Evolutionary conservation across 2,329 filamentous ascomycete genomes (phyloP).

Genomic region (Beauveria sp.): DNA sequence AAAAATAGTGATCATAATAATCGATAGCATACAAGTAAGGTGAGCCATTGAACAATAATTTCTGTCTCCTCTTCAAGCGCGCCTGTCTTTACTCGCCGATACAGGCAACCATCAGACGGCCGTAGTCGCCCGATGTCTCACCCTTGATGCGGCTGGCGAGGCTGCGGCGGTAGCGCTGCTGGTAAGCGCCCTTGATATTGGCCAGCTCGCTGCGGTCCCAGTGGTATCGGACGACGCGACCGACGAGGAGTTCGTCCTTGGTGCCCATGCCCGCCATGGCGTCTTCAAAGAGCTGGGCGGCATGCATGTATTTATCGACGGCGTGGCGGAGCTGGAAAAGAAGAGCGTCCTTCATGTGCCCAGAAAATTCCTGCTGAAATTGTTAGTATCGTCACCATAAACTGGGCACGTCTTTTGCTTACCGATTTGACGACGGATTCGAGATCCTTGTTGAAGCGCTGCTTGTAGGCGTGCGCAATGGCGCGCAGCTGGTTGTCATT

Average conservation of each 20-base stretch:
- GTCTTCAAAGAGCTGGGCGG: slow-evolving; percentile 75
- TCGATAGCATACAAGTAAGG: background rate
- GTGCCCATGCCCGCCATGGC: slow-evolving; percentile 83
- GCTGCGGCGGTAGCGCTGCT: slow-evolving; percentile 59
- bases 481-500: slow-evolving; percentile 80
- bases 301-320: slow-evolving; percentile 73
- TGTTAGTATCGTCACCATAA: background rate
- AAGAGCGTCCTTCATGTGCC: slow-evolving; percentile 84
- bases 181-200: slow-evolving; percentile 72
- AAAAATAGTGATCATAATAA: background rate
- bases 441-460: slow-evolving; percentile 62
- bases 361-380: slow-evolving; percentile 63
- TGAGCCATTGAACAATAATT: background rate
- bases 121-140: slow-evolving; percentile 82
- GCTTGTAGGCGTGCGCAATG: slow-evolving; percentile 66
- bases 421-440: slow-evolving; percentile 66
- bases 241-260: slow-evolving; percentile 71
- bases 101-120: slow-evolving; percentile 66
- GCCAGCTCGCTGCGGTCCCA: slow-evolving; percentile 72
- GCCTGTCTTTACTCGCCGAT: slow-evolving; percentile 34
- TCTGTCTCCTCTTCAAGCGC: background rate
- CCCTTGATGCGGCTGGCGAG: slow-evolving; percentile 64
- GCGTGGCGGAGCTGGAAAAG: slow-evolving; percentile 72
- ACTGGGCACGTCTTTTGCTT: slow-evolving; percentile 18
- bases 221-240: slow-evolving; percentile 71